Evolutionary conservation across 176 grass and related monocot species (phyloP), one percentile per base, ranked within the genome.

Genomic region (Pontederia crassipes): DNA sequence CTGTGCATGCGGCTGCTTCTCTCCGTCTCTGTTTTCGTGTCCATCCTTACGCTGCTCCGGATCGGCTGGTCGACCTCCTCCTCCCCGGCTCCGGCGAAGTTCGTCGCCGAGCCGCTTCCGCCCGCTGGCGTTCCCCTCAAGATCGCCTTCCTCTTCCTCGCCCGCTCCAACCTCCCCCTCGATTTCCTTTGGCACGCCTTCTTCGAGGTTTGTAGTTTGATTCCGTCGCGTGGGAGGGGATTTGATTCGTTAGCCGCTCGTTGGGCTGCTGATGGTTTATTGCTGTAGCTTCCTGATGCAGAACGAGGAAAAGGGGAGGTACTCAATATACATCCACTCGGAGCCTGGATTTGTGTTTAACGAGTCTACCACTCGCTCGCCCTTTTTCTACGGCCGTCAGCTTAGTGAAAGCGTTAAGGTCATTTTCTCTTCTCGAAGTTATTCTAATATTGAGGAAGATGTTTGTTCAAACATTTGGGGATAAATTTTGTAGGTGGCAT

Each of bases 131-230:
- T 45, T 46, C 24, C 26, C 49, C 60, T 79, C 2, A 98, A 88
- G 85, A 80, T 89, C 48, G 87, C 93, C 66, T 92, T 92, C 77
- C 84, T 98, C 71, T 98, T 98, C 79, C 79, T 98, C 63, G 84
- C 59, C 64, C 87, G 93, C 69, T 73, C 79, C 1, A 74, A 83
- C 29, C 59, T 98, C 53, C 93, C 93, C 61, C 87, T 98, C 32
- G 87, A 98, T 69, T 98, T 98, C 81, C 55, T 98, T 18, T 98
- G 93, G 93, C 82, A 92, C 68, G 65, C 93, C 70, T 98, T 98
- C 81, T 88, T 98, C 73, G 77, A 81, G 84, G 93, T 24, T 0
- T 24, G 20, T 24, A 24, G 20, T 24, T 24, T 24, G 20, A 24
- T 24, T 24, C 20, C 20, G 4, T 49, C 51, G 12, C 20, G 20